Evolutionary conservation across 1,284 basidiomycete genomes (phyloP).

Genomic region (Bjerkandera adusta): DNA sequence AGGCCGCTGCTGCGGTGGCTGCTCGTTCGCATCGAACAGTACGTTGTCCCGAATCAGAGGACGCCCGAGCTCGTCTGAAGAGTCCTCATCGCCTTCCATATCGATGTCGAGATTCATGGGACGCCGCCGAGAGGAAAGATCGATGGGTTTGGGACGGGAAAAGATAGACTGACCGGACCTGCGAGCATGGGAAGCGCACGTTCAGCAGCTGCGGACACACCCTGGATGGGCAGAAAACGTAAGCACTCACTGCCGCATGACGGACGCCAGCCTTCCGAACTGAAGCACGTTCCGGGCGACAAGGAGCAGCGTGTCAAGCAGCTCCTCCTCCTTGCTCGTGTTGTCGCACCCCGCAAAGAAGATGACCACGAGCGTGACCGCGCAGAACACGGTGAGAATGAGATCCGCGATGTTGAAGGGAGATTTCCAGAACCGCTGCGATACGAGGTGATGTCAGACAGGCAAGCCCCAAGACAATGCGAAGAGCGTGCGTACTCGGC

Average conservation of each 20-base stretch:
- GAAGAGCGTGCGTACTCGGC: conserved; percentile 58
- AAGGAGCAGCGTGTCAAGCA: conserved; percentile 87
- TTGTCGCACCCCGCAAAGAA: conserved; percentile 78
- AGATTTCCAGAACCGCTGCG: conserved; percentile 94
- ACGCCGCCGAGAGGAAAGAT: conserved; percentile 73
- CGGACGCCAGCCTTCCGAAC: conserved; percentile 84
- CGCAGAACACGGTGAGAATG: conserved; percentile 82
- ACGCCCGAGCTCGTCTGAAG: conserved; percentile 49
- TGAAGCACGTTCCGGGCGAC: conserved; percentile 90
- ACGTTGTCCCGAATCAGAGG: conserved; percentile 55
- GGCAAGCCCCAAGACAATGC: neutral
- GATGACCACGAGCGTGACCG: conserved; percentile 82
- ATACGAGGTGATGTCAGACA: conserved; percentile 1
- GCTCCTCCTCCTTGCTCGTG: conserved; percentile 83
- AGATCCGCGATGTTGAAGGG: conserved; percentile 88
- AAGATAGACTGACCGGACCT: conserved; percentile 95
- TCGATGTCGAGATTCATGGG: conserved; percentile 74
- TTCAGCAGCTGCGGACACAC: conserved; percentile 9
- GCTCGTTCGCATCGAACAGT: conserved; percentile 47
- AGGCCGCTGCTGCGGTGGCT: conserved; percentile 32
- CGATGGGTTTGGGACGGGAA: conserved; percentile 88
- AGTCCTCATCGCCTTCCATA: conserved; percentile 61
- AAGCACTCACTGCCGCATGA: conserved; percentile 87
- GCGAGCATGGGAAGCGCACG: too few relatives aligned
- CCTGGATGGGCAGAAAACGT: neutral